Evolutionary conservation across 139 green algal genomes (phyloP), one percentile per base, ranked within the genome.

Genomic region (Mesostigma viride): DNA sequence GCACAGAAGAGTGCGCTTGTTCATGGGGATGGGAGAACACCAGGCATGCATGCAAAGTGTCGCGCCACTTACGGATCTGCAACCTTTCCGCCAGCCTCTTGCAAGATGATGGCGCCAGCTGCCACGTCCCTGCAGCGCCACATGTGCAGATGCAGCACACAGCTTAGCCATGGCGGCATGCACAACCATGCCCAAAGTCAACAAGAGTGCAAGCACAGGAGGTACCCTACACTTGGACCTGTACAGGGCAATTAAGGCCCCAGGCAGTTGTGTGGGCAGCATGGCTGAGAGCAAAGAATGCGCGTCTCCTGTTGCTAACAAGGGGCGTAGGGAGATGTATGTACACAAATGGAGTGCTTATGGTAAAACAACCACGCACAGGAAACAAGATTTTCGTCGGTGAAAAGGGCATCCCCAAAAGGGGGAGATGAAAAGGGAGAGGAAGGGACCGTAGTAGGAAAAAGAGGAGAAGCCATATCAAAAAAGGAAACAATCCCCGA

Each of bases 21-120:
- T n/a, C n/a, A n/a, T n/a, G n/a, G n/a, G n/a, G n/a, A n/a, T n/a
- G n/a, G n/a, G n/a, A n/a, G n/a, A n/a, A n/a, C n/a, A n/a, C n/a
- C n/a, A n/a, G n/a, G n/a, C n/a, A n/a, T n/a, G n/a, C n/a, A n/a
- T n/a, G n/a, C n/a, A n/a, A n/a, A n/a, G n/a, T n/a, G n/a, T n/a
- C n/a, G n/a, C n/a, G n/a, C n/a, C n/a, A 74, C 58, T 61, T 31
- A 74, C 58, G 68, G 68, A n/a, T 69, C 58, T 31, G 48, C 64
- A 27, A 68, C 64, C 2, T 44, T 31, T 22, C 68, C 58, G 8
- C 58, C 68, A 3, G 58, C 68, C 17, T 69, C 58, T 27, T 62
- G n/a, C 27, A 74, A 6, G 3, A 73, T 58, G 22, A 73, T 20
- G 2, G 60, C 32, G 30, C 67, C 67, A 53, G 67, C 67, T 61